phyloP scores from a whole-genome alignment of 345 rosid genomes.

The Melaleuca quinquenervia region DNA sequence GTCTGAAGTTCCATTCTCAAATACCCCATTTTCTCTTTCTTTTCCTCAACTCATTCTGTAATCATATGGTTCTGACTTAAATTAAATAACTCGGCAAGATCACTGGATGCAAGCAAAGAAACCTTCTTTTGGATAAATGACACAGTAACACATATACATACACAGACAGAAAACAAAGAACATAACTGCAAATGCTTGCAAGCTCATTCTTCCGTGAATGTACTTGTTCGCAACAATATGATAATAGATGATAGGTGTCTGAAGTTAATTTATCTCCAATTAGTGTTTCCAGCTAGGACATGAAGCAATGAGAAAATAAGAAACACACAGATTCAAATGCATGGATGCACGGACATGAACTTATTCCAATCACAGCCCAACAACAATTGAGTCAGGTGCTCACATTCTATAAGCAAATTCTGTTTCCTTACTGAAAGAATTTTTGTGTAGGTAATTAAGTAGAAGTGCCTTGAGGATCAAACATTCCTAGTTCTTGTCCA shows the following conservation, averaged over 20 bases:
- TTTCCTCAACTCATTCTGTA: neutral
- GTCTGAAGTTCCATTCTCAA: conserved; percentile 21
- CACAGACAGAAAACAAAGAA: neutral
- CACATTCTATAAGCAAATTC: neutral
- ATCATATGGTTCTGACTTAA: neutral
- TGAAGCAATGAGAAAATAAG: neutral
- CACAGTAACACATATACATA: neutral
- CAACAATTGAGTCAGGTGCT: neutral
- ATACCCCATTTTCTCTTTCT: neutral
- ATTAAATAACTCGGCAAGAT: neutral
- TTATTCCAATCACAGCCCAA: neutral
- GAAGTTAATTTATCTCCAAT: neutral
- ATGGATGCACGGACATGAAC: neutral
- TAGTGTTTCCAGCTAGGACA: neutral
- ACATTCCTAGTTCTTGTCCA: neutral
- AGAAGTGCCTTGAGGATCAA: neutral
- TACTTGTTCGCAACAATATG: neutral
- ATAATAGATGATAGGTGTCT: neutral
- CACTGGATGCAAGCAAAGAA: neutral
- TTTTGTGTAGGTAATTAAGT: neutral
- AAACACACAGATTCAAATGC: neutral
- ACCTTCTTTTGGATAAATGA: neutral
- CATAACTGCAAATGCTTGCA: neutral
- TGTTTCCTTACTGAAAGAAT: neutral
- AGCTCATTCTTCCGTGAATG: neutral